Conservation (phyloP, 2,329 filamentous ascomycete species). For the Alternaria sp. region DNA sequence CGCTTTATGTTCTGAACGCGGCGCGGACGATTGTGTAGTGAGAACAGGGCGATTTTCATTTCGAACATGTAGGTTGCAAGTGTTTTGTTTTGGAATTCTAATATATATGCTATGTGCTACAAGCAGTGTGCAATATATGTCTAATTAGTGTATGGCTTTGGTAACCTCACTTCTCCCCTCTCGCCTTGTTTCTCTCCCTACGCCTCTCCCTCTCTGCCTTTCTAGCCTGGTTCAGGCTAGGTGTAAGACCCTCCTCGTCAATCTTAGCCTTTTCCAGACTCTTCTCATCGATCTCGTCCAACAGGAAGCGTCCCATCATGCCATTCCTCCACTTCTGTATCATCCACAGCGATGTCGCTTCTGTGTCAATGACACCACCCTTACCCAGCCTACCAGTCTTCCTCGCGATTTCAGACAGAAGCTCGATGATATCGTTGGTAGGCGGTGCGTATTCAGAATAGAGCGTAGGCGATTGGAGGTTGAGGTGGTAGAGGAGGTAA, state of each 20-base stretch:
- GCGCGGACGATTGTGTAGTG: neutral
- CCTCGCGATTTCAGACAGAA: constrained; percentile 74
- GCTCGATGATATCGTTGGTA: constrained; percentile 82
- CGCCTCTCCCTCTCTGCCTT: constrained; percentile 69
- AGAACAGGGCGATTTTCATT: neutral
- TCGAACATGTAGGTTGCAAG: too few species aligned
- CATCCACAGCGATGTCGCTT: constrained; percentile 79
- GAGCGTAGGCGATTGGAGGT: constrained; percentile 67
- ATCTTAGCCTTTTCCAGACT: constrained; percentile 62
- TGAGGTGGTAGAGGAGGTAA: constrained; percentile 87
- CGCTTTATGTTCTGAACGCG: neutral
- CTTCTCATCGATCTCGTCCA: constrained; percentile 77
- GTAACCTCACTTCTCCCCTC: constrained; percentile 25
- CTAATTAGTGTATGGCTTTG: neutral
- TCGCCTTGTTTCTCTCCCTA: constrained; percentile 37
- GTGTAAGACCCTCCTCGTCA: constrained; percentile 55
- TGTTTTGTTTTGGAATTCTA: neutral
- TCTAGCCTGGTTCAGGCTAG: constrained; percentile 74
- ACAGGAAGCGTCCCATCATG: constrained; percentile 74
- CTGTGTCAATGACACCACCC: constrained; percentile 74
- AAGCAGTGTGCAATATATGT: neutral
- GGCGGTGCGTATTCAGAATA: constrained; percentile 76
- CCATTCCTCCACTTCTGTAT: constrained; percentile 85
- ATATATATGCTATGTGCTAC: neutral
- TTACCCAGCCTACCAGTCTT: constrained; percentile 79